Evolutionary conservation across 2,329 filamentous ascomycete genomes (phyloP), one percentile per base, ranked within the genome.

Genomic region (Arthrobotrys pseudoclavata): DNA sequence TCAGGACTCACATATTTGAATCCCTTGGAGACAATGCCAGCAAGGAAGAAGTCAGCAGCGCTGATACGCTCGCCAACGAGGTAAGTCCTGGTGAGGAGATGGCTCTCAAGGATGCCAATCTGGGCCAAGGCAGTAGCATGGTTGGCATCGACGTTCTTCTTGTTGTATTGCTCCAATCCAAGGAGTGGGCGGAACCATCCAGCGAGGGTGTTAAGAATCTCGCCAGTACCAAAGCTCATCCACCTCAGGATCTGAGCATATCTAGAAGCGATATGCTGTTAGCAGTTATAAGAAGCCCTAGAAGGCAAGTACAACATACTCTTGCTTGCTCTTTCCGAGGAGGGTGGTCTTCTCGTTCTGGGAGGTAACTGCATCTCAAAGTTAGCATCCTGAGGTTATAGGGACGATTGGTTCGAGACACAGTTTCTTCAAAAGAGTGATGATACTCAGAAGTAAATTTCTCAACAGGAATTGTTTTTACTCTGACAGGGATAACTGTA

Each of bases 291-390:
- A 34, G 18, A 5, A 6, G 20, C 4, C 4, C 15, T 45, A 20
- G n/a, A 5, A 9, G 12, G 15, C 10, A 37, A n/a, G 24, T 2
- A 64, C n/a, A 20, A 84, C 88, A 85, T 87, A 94, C 90, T 99
- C 96, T 89, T 99, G 95, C 92, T 99, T 99, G 87, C 94, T 99
- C 91, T 98, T 98, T 84, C 96, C 96, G 83, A 99, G 91, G 81
- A 99, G 94, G 82, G 94, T 96, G 83, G 96, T 99, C 92, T 98
- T 98, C 91, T 98, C 96, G 86, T 99, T 99, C 88, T 99, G 96
- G 82, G 96, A 98, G 83, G 96, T 94, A 85, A 99, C 96, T 98
- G 53, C 13, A 68, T 71, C 62, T 57, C 61, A 52, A 57, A 47
- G 61, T 77, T 45, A 77, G 74, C 45, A 55, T 48, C 15, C 18